Percentiles rank a stretch among this genome's conserved stretches.
Evolutionary conservation across 2,329 filamentous ascomycete species (phyloP).

Genomic region (Talaromyces sp.): DNA sequence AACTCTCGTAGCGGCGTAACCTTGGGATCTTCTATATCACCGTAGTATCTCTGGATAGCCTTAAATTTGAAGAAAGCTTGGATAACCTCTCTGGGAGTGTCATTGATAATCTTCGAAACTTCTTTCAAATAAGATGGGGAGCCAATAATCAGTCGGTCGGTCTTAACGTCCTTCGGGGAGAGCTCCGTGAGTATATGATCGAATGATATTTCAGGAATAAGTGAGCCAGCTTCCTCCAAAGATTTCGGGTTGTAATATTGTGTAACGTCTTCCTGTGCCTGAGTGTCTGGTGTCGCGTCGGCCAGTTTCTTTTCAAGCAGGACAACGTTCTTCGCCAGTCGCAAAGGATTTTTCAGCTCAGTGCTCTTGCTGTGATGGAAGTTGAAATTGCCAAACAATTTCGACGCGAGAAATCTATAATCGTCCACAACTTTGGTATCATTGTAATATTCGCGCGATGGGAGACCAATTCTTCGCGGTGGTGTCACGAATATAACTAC

Average conservation of each 20-base stretch:
- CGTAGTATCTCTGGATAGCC: conserved; percentile 54
- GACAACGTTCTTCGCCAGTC: conserved; percentile 47
- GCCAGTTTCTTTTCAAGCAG: conserved; percentile 62
- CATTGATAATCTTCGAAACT: conserved; percentile 55
- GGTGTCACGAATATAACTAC: conserved; percentile 50
- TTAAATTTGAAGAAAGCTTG: conserved; percentile 67
- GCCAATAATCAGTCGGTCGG: conserved; percentile 57
- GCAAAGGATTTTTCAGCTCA: conserved; percentile 10
- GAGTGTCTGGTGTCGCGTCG: conserved; percentile 56
- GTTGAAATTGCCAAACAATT: conserved; percentile 42
- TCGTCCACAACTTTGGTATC: conserved; percentile 53
- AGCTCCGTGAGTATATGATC: conserved; percentile 54
- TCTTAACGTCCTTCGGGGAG: conserved; percentile 51
- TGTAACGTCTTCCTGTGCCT: conserved; percentile 61
- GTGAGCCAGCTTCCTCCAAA: conserved; percentile 54
- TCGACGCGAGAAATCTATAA: conserved; percentile 50
- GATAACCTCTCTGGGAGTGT: conserved; percentile 56
- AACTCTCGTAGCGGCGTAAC: conserved; percentile 62
- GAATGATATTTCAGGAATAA: conserved; percentile 59
- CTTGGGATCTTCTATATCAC: conserved; percentile 58
- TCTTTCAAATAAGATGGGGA: conserved; percentile 62
- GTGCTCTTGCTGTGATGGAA: background rate
- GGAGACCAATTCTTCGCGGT: conserved; percentile 55
- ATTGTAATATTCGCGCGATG: conserved; percentile 61
- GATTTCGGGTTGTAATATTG: conserved; percentile 66